A percentile compares a stretch with the other conserved stretches of the same genome.
phyloP scores from a whole-genome alignment of 805 yeast species.

The Ogataea paraovalis region DNA sequence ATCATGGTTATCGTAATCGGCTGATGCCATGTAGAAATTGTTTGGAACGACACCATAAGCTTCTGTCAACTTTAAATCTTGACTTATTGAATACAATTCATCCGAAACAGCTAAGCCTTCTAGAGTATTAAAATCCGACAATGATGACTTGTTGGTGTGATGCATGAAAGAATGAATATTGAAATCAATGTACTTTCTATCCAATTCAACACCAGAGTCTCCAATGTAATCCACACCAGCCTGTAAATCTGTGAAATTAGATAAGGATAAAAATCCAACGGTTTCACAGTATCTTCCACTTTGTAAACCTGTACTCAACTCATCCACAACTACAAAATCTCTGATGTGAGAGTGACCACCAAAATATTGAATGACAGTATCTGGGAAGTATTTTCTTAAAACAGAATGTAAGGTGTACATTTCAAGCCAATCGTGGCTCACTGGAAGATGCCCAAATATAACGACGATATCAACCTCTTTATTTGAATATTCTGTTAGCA shows the following conservation, averaged over 20 bases:
- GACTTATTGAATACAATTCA: constrained; percentile 37
- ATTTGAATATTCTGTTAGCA: constrained; percentile 30
- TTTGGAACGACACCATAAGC: constrained; percentile 63
- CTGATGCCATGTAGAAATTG: constrained; percentile 63
- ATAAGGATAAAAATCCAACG: constrained; percentile 75
- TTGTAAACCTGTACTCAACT: constrained; percentile 70
- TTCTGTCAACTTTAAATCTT: constrained; percentile 48
- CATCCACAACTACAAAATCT: constrained; percentile 71
- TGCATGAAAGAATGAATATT: constrained; percentile 63
- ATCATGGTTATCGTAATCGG: constrained; percentile 50
- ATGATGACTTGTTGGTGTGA: constrained; percentile 43
- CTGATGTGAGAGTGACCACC: constrained; percentile 95
- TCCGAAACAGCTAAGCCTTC: constrained; percentile 49
- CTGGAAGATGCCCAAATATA: constrained; percentile 78
- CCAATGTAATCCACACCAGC: background rate
- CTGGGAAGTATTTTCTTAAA: constrained; percentile 58
- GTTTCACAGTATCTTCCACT: constrained; percentile 94
- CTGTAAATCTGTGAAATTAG: constrained; percentile 12
- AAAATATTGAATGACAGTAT: constrained; percentile 70
- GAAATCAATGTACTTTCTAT: constrained; percentile 80
- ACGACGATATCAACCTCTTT: constrained; percentile 59
- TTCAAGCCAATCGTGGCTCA: constrained; percentile 53
- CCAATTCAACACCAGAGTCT: constrained; percentile 21
- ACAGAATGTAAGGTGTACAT: constrained; percentile 40
- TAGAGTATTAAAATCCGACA: constrained; percentile 45